Evolutionary conservation across 805 yeast genomes (phyloP), one percentile per base, ranked within the genome.

Genomic region (Metschnikowia continentalis): DNA sequence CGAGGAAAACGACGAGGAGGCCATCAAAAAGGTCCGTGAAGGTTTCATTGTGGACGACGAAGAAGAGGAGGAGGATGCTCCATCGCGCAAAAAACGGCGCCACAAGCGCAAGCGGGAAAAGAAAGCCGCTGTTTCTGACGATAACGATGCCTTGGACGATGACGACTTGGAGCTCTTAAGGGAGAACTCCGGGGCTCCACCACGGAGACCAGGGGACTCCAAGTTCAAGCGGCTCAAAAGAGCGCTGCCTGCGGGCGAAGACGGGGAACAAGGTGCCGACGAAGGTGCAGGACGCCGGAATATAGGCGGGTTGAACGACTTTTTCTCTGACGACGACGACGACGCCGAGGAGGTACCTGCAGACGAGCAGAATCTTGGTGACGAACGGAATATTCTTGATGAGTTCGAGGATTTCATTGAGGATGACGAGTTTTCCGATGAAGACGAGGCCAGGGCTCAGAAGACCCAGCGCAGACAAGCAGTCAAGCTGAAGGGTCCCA

Each of bases 321-420:
- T 88, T 70, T 88, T 88, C 60, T 82, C 90, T 14, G 94, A 86
- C 55, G 82, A 77, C 37, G 82, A 77, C 35, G 79, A 70, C 42
- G 48, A 53, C 14, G 47, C 30, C n/a, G 47, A 36, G 54, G 66
- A 55, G 54, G 46, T 13, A 4, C 49, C 35, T 14, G 47, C 35
- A 11, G 47, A 51, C 42, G 54, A 48, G 32, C 33, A 20, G 33
- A 50, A 46, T 11, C 49, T 20, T 3, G 54, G 48, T 15, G 64
- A 65, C 50, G 68, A 69, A 19, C 63, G 70, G 26, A 73, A 73
- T 62, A 72, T 67, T 40, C 68, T 82, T 57, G 96, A 90, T 64
- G 98, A 94, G 68, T 83, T 92, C 61, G 99, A 90, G 66, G 99
- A 91, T 65, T 94, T 94, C 71, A 94, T 94, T 59, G 99, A 92